A percentile compares a stretch with the other conserved stretches of the same genome.
Evolutionary conservation across 1,139 yeast genomes (phyloP).

Genomic region (Geotrichum siamense): DNA sequence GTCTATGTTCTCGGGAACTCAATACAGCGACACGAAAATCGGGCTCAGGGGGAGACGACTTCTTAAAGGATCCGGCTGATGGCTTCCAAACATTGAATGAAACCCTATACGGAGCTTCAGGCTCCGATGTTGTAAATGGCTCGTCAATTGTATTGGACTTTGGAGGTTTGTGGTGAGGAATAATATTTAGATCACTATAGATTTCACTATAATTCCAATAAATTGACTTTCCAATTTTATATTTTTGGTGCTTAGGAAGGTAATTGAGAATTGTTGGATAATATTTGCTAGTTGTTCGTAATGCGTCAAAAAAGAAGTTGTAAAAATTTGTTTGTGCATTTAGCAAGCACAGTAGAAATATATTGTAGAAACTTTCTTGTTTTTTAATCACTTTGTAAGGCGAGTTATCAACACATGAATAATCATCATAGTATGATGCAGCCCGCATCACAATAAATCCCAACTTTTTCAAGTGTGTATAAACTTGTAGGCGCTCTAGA

Average conservation of each 20-base stretch:
- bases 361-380: neutral
- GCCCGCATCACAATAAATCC: conserved; percentile 62
- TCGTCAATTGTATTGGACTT: conserved; percentile 12
- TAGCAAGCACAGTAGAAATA: neutral
- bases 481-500: conserved; percentile 59
- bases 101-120: conserved; percentile 25
- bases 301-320: conserved; percentile 23
- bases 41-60: conserved; percentile 61
- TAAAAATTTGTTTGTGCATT: conserved; percentile 21
- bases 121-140: conserved; percentile 6
- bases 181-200: conserved; percentile 22
- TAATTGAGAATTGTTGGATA: neutral
- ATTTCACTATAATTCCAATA: conserved; percentile 20
- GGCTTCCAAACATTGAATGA: conserved; percentile 85
- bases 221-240: conserved; percentile 5
- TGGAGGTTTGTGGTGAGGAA: conserved; percentile 24
- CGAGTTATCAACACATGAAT: conserved; percentile 7
- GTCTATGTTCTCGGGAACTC: conserved; percentile 42
- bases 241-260: conserved; percentile 2
- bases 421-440: conserved; percentile 20
- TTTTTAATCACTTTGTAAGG: conserved; percentile 17
- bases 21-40: conserved; percentile 66
- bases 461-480: conserved; percentile 64
- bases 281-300: neutral
- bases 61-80: conserved; percentile 51